Base-by-base conservation (phyloP, 805 yeast species). In the Ogataea paradorogensis region DNA sequence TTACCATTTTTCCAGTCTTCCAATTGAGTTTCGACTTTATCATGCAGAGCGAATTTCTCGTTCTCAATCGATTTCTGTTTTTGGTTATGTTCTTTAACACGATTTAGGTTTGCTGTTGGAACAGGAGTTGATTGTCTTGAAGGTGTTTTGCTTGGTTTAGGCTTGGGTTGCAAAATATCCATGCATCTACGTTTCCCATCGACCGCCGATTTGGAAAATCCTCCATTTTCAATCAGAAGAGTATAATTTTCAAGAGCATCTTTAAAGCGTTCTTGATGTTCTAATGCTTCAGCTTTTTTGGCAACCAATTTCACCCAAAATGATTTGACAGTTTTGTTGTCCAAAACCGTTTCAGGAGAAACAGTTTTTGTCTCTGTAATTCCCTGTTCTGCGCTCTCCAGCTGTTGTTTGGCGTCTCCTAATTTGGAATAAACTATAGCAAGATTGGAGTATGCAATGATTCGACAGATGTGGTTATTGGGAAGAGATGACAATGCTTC, bases 181-280 rank as follows among this genome's bases (percentile, higher is more conserved):
- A 74, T 73, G 45, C 96, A 85, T 42, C 99, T 73, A 52, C 91
- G 73, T 56, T 79, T 88, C 2, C 91, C 95, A 35, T 86, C 96
- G 74, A 91, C 64, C 0, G 78, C 69, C 22, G 74, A 67, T 43
- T 80, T 77, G 23, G 78, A 75, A 2, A 80, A 74, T 16, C 75
- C 76, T 0, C 95, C 95, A 43, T 78, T 75, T 41, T 77, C 75
- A 13, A 93, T 70, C 35, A 90, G 68, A 24, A 67, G 59, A 42
- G 72, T 74, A 69, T 88, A 91, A 5, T 75, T 57, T 0, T 61
- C 67, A 18, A 85, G 66, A 0, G 97, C 82, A 6, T 73, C 80
- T 40, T 70, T 57, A 61, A 73, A 86, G 49, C 73, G 74, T 53
- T 93, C 99, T 38, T 80, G 54, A 59, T 79, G 78, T 62, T 93